Evolutionary conservation across 805 yeast species (phyloP), one percentile per base, ranked within the genome.

Genomic region (Wickerhamomyces hampshirensis): DNA sequence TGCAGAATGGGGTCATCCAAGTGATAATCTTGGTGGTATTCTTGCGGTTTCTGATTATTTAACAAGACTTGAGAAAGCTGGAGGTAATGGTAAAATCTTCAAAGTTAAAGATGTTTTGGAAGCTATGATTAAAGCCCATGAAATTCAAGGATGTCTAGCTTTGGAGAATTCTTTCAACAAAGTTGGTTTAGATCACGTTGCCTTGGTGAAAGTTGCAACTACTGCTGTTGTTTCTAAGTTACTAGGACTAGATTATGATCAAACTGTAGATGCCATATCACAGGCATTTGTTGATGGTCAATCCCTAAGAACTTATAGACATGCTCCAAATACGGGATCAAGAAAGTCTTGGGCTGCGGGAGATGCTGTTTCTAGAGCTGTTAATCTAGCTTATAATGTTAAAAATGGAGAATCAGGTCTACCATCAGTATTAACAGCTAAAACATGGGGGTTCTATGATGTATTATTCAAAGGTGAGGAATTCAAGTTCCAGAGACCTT

Each of bases 311-410:
- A 76, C 81, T 21, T 75, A 75, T 50, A 69, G 82, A 50, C 82
- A 75, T 50, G 77, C 80, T 8, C 81, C 82, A 43, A 75, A 75
- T 57, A 76, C 81, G 34, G 74, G 75, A 59, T 69, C 77, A 7
- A 66, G 81, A 51, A 75, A 75, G 58, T 74, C 80, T 2, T 75
- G 82, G 82, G 82, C 82, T 18, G 82, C 82, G 11, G 82, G 81
- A 40, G 81, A 75, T 48, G 80, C 81, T 10, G 69, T 68, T 33
- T 63, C 76, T 12, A 63, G 80, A 42, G 82, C 80, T 14, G 80
- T 75, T 12, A 71, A 73, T 55, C 55, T 76, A 39, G 79, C 69
- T 5, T 67, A 69, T 39, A 60, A 70, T 38, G 79, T 74, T 18
- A 66, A 69, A 54, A 62, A 66, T 34, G 79, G 79, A 13, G 71